Evolutionary conservation across 2,329 filamentous ascomycete genomes (phyloP).

Genomic region (Fusarium sp.): DNA sequence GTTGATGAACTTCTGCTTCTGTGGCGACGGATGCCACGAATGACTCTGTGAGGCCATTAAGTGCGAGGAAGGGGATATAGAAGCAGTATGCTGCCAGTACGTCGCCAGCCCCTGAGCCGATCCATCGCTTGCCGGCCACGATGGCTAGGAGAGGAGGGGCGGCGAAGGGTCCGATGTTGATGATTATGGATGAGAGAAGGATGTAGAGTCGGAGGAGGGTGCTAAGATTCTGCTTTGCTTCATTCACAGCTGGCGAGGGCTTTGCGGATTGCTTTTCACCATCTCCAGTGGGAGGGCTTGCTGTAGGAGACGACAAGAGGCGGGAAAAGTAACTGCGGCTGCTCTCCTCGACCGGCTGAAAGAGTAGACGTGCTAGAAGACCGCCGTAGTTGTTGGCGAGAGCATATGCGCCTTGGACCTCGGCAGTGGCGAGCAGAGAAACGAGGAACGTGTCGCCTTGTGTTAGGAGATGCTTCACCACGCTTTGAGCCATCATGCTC

Average conservation of each 20-base stretch:
- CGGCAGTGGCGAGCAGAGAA: constrained; percentile 78
- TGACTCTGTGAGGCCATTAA: constrained; percentile 92
- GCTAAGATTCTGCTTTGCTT: constrained; percentile 65
- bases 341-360: constrained; percentile 96
- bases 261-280: constrained; percentile 34
- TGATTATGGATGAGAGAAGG: constrained; percentile 76
- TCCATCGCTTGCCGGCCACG: constrained; percentile 83
- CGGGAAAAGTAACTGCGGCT: constrained; percentile 90
- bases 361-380: constrained; percentile 86
- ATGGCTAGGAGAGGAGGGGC: constrained; percentile 79
- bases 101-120: constrained; percentile 75
- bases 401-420: constrained; percentile 90
- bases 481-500: constrained; percentile 88
- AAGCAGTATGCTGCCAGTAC: constrained; percentile 87
- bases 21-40: constrained; percentile 91
- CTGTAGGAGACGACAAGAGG: constrained; percentile 65
- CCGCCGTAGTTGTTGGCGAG: constrained; percentile 96
- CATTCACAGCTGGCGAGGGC: constrained; percentile 48
- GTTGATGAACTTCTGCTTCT: constrained; percentile 77
- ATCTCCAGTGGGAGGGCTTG: constrained; percentile 10
- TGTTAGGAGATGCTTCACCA: constrained; percentile 92
- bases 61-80: constrained; percentile 90
- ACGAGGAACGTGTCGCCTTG: constrained; percentile 95
- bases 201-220: constrained; percentile 79
- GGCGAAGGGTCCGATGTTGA: constrained; percentile 78